Conservation (phyloP, 129 eudicot species). For the Lactuca saligna region DNA sequence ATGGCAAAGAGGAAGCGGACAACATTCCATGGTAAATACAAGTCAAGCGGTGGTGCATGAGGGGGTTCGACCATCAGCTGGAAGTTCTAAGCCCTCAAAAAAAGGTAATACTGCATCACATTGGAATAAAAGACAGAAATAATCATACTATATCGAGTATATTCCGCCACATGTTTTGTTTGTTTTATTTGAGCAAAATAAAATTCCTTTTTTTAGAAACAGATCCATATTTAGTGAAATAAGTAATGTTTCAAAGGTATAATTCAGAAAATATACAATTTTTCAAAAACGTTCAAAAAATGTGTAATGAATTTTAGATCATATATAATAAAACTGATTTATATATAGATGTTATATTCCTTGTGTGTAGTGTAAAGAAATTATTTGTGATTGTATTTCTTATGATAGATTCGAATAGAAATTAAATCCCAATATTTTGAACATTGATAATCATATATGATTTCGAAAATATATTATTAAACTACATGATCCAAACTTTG, state of each 20-base stretch:
- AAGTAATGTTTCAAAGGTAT: not conserved
- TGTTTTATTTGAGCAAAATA: not conserved
- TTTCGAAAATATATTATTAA: not conserved
- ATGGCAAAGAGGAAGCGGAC: conserved; percentile 12
- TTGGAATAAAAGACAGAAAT: not conserved
- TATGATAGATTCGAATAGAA: not conserved
- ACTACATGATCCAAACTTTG: not conserved
- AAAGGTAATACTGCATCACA: conserved; percentile 21
- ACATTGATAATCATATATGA: no score
- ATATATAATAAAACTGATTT: not conserved
- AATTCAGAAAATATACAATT: not conserved
- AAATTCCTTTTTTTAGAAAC: no score
- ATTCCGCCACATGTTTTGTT: conserved; percentile 17
- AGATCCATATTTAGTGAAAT: not conserved
- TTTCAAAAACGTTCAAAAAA: not conserved
- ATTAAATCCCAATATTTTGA: no score
- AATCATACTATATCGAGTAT: not conserved
- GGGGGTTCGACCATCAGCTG: conserved; percentile 20
- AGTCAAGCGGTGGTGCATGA: conserved; percentile 30
- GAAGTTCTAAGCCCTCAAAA: conserved; percentile 22
- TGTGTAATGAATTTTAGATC: not conserved
- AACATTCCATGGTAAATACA: not conserved
- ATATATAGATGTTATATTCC: no score
- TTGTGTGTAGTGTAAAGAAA: not conserved
- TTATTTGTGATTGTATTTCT: not conserved